Conservation (phyloP, 108 stramenopile genomes). For the Thalassiosira profunda region DNA sequence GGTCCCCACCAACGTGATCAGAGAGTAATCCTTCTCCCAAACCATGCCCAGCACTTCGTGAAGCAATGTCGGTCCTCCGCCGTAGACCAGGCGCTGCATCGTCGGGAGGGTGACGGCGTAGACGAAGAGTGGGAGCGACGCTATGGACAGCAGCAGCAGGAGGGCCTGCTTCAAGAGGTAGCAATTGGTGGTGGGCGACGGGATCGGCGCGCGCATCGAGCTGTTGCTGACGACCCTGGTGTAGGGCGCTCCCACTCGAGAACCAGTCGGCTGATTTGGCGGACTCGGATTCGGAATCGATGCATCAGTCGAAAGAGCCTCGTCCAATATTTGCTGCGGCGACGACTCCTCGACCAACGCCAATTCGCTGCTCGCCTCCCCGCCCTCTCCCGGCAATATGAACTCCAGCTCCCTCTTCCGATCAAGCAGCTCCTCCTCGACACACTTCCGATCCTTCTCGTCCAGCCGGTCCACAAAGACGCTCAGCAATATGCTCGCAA, state of each 20-base stretch:
- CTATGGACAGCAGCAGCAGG: conserved; percentile 24
- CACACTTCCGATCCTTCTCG: conserved; percentile 21
- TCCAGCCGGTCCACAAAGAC: conserved; percentile 73
- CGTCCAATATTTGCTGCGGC: background rate
- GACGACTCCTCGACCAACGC: conserved; percentile 13
- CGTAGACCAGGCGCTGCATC: conserved; percentile 80
- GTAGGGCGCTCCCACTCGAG: background rate
- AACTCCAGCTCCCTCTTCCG: conserved; percentile 7
- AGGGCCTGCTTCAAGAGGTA: conserved; percentile 31
- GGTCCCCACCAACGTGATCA: conserved; percentile 69
- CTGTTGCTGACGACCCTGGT: background rate
- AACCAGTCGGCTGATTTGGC: too few species aligned
- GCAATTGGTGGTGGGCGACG: conserved; percentile 44
- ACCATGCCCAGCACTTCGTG: conserved; percentile 80
- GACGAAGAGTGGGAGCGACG: conserved; percentile 42
- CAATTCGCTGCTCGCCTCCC: conserved; percentile 9
- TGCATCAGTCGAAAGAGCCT: background rate
- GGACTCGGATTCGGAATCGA: background rate
- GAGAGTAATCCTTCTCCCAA: conserved; percentile 71
- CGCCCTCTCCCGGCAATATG: background rate
- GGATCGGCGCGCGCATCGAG: conserved; percentile 4
- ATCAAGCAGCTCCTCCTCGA: conserved; percentile 26
- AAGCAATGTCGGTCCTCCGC: conserved; percentile 73
- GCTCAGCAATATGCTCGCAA: conserved; percentile 77
- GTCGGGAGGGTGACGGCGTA: conserved; percentile 63